These are phyloP conservation scores for Allantophomopsis lycopodina DNA, from an alignment of 2,329 filamentous ascomycete genomes.

Conservation along the genomic window DNA sequence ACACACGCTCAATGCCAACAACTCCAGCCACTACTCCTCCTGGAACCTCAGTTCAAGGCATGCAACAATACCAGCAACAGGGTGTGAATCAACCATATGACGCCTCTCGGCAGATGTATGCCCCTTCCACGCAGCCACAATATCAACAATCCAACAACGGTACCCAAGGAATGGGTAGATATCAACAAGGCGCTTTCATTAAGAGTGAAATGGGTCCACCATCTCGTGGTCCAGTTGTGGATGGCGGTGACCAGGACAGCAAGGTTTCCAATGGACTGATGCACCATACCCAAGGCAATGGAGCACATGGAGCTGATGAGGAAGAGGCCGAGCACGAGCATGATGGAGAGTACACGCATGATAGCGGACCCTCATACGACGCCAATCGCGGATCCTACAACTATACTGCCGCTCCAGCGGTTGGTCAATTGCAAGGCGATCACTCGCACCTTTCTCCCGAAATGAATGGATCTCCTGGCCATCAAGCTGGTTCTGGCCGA, in stretches of 20 bases:
- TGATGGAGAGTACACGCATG: slow-evolving; percentile 77
- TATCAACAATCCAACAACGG: slow-evolving; percentile 51
- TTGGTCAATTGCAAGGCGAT: slow-evolving; percentile 55
- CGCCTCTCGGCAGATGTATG: slow-evolving; percentile 66
- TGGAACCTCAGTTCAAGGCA: slow-evolving; percentile 59
- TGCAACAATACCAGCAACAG: slow-evolving; percentile 60
- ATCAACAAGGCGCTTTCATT: slow-evolving; percentile 49
- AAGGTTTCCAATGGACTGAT: slow-evolving; percentile 56
- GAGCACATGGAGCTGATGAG: slow-evolving; percentile 38
- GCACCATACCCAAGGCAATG: slow-evolving; percentile 38
- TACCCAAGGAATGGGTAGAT: slow-evolving; percentile 56
- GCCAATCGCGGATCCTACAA: slow-evolving; percentile 61
- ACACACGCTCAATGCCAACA: slow-evolving; percentile 73
- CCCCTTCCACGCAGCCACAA: slow-evolving; percentile 51
- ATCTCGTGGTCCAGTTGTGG: slow-evolving; percentile 40
- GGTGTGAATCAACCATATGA: slow-evolving; percentile 53
- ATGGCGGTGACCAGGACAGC: slow-evolving; percentile 45
- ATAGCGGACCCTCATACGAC: slow-evolving; percentile 59
- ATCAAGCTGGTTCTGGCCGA: slow-evolving; percentile 69
- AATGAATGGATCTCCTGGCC: slow-evolving; percentile 67
- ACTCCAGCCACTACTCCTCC: slow-evolving; percentile 89
- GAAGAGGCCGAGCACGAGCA: slow-evolving; percentile 64
- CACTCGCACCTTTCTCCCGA: slow-evolving; percentile 68
- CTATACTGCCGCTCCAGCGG: slow-evolving; percentile 54
- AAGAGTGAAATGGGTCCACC: slow-evolving; percentile 87